phyloP scores from a whole-genome alignment of 2,329 filamentous ascomycete species.

The Diaporthe sp. region DNA sequence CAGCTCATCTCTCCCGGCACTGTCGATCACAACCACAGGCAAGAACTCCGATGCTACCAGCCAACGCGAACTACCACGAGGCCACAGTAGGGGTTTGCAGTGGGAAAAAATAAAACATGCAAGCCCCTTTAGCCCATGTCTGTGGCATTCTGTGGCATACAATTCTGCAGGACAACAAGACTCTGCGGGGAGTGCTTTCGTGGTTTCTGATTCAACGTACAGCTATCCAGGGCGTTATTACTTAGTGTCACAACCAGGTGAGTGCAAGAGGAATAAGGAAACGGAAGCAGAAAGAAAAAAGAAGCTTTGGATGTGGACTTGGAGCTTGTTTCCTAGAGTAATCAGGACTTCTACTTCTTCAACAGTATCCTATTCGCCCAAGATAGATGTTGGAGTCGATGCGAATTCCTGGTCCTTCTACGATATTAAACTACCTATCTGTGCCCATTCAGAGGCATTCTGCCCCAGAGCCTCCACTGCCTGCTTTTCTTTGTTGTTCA shows the following conservation, averaged over 20 bases:
- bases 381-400: too few relatives aligned
- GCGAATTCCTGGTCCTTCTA: not conserved
- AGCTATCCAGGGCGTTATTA: not conserved
- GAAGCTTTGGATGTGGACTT: not conserved
- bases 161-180: too few relatives aligned
- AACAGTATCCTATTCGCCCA: too few relatives aligned
- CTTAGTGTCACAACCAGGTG: not conserved
- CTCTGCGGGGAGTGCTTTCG: too few relatives aligned
- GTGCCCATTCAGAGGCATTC: not conserved
- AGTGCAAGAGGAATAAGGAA: too few relatives aligned
- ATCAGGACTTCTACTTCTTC: not conserved
- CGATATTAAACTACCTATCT: too few relatives aligned
- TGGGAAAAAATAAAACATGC: too few relatives aligned
- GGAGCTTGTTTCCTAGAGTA: not conserved
- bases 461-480: not conserved
- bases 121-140: too few relatives aligned
- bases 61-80: too few relatives aligned
- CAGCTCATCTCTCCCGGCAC: not conserved
- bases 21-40: not conserved
- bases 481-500: not conserved
- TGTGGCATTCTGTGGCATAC: too few relatives aligned
- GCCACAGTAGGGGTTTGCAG: not conserved
- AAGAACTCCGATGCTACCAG: not conserved
- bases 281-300: not conserved
- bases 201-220: not conserved